A percentile compares a stretch with the other conserved stretches of the same genome.
These are phyloP conservation scores for Pseudonitzschia pungens DNA, from an alignment of 108 stramenopile genomes.

Conservation along the genomic window DNA sequence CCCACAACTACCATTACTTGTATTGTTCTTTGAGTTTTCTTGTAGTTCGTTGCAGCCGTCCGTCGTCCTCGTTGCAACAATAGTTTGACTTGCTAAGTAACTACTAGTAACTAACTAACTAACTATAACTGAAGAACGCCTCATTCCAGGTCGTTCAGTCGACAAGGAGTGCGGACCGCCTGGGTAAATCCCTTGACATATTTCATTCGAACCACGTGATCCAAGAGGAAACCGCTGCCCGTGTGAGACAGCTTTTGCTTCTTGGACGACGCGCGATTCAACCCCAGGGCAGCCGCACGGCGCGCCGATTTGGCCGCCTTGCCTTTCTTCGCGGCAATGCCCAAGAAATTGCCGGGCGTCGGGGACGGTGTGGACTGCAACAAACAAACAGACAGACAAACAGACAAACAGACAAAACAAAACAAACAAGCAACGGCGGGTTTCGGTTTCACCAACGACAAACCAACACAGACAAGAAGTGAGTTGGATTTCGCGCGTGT, in stretches of 20 bases:
- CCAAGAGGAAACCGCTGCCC: slow-evolving; percentile 68
- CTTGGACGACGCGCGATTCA: slow-evolving; percentile 44
- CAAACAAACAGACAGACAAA: background rate
- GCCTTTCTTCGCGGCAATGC: slow-evolving; percentile 57
- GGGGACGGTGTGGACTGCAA: slow-evolving; percentile 6
- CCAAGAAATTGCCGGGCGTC: slow-evolving; percentile 58
- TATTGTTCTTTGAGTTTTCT: too few relatives aligned
- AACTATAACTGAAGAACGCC: too few relatives aligned
- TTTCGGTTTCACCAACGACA: too few relatives aligned
- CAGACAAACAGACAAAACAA: too few relatives aligned
- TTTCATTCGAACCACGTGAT: slow-evolving; percentile 71
- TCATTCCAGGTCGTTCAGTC: slow-evolving; percentile 53
- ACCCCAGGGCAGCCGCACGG: slow-evolving; percentile 60
- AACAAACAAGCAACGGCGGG: slow-evolving; percentile 3
- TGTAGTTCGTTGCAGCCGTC: too few relatives aligned
- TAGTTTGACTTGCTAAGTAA: too few relatives aligned
- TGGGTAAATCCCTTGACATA: slow-evolving; percentile 87
- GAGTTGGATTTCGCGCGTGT: background rate
- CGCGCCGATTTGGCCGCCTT: slow-evolving; percentile 62
- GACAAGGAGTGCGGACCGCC: slow-evolving; percentile 71
- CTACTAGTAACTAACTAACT: too few relatives aligned
- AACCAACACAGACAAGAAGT: too few relatives aligned
- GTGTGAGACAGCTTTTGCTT: slow-evolving; percentile 68
- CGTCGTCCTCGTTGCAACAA: too few relatives aligned
- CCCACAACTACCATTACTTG: too few relatives aligned